Conservation (phyloP, 257 asterid genomes). For the Rubia yunnanensis region DNA sequence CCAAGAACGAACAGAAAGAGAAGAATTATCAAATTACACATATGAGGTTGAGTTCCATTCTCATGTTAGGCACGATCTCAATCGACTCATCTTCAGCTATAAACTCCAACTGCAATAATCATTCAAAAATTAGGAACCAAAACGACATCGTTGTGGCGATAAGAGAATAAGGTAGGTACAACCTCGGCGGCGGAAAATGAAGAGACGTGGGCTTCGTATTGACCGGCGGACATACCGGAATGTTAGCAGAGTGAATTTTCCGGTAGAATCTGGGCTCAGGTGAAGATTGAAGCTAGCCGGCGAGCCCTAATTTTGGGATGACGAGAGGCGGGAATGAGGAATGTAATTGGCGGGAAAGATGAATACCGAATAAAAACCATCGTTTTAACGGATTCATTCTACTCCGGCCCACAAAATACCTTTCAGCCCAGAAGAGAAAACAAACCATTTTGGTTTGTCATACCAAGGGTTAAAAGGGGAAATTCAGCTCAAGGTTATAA, state of each 20-base stretch:
- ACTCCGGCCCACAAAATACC: background rate
- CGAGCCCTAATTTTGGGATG: conserved; percentile 16
- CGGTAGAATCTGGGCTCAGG: background rate
- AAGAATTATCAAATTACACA: conserved; percentile 29
- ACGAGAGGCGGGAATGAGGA: conserved; percentile 3
- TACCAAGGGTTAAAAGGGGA: no score
- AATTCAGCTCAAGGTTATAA: no score
- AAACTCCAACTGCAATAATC: conserved; percentile 53
- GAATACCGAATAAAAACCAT: background rate
- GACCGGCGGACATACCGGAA: conserved; percentile 46
- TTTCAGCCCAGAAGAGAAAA: background rate
- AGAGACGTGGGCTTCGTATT: conserved; percentile 43
- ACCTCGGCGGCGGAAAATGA: conserved; percentile 90
- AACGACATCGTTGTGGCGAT: background rate
- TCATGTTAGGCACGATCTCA: conserved; percentile 73
- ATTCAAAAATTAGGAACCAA: background rate
- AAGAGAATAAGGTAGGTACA: no score
- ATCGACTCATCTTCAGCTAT: conserved; percentile 85
- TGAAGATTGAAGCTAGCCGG: background rate
- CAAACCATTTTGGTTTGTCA: no score
- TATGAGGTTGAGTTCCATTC: conserved; percentile 80
- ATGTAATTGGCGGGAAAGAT: background rate
- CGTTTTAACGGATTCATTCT: background rate
- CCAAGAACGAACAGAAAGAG: background rate
- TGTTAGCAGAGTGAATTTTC: background rate